Conservation (phyloP, 2,329 filamentous ascomycete genomes). For the Pestalotiopsis sp. region DNA sequence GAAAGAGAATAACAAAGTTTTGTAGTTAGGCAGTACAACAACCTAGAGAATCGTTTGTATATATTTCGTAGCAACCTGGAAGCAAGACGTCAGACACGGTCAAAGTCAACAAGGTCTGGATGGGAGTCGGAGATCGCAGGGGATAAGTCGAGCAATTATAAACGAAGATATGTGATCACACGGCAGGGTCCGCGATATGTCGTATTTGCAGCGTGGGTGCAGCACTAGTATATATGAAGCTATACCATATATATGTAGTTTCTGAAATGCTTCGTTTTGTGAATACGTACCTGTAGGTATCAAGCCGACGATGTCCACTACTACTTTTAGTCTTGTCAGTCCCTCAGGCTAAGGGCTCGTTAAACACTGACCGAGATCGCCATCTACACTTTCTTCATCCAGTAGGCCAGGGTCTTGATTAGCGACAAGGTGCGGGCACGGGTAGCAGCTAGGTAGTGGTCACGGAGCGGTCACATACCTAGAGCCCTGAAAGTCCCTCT, state of each 20-base stretch:
- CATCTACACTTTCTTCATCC: background rate
- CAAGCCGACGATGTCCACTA: no score
- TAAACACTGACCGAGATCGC: background rate
- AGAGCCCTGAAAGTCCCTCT: no score
- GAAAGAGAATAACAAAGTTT: background rate
- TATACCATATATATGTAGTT: background rate
- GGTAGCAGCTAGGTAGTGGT: background rate
- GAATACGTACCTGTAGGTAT: background rate
- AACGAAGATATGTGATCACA: background rate
- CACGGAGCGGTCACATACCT: background rate
- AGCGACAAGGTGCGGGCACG: background rate
- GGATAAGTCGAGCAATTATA: conserved; percentile 5
- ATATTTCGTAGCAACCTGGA: background rate
- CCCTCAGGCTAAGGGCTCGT: background rate
- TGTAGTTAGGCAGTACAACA: background rate
- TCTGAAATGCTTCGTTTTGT: background rate
- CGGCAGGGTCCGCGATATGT: conserved; percentile 10
- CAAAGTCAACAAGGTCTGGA: background rate
- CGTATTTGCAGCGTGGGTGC: background rate
- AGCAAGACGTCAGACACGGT: background rate
- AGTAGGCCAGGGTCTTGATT: background rate
- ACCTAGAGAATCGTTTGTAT: background rate
- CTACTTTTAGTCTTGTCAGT: background rate
- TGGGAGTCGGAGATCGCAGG: conserved; percentile 3
- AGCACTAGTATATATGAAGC: background rate